Base-by-base conservation (phyloP, 441 rosid species). In the Macaranga tanarius region DNA sequence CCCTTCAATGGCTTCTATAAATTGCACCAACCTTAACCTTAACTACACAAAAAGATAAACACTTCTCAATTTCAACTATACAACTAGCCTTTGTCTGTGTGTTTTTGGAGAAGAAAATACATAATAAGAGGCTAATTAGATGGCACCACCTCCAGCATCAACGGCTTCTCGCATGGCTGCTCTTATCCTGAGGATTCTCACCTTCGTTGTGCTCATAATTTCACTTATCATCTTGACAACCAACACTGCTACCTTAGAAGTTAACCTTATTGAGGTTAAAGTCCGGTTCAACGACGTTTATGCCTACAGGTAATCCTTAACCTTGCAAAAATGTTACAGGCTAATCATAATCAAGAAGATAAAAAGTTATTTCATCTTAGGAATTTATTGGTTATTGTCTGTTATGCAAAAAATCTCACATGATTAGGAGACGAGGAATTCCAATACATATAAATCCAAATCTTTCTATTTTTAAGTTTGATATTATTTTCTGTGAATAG, bases 281-380 rank as follows among this genome's bases (percentile, higher is more conserved):
- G 0, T 81, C 48, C 81, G 69, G 59, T 87, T 84, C 70, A 80
- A 75, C 67, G 87, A 89, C 69, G 38, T 84, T 34, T 83, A 83
- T 67, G 72, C 84, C 25, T 86, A 82, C 54, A 68, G 85, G 88
- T 84, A 77, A 51, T 5, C 69, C 0, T 9, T 19, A 48, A 48
- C 52, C 16, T 16, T 52, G 6, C 19, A 4, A 34, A 17, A 19
- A 19, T 52, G 1, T 42, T 42, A 42, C 47, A 42, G 8, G 47
- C 47, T 38, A 38, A 38, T 38, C 3, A 38, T 38, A 38, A 38
- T 38, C 42, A 38, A 38, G n/a, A n/a, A n/a, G n/a, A n/a, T n/a
- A n/a, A n/a, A n/a, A n/a, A n/a, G n/a, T n/a, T 34, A 34, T 34
- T 34, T 34, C 38, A 4, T 34, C 6, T 34, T 7, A 34, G 38